These are phyloP conservation scores for Xylaria sp. DNA, from an alignment of 2,329 filamentous ascomycete genomes.

Conservation along the genomic window DNA sequence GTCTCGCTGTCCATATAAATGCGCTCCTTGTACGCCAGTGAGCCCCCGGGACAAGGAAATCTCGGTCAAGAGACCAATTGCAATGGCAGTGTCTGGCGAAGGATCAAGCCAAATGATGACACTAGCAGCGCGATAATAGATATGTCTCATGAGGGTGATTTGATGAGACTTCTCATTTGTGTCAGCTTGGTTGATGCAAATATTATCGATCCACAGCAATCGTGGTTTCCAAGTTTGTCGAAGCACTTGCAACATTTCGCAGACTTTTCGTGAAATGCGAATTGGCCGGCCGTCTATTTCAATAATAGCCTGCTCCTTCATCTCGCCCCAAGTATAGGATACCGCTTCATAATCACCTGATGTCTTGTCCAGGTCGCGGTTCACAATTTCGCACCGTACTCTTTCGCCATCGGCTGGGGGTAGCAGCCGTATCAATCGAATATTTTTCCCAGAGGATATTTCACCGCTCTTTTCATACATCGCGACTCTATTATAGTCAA, in stretches of 20 bases:
- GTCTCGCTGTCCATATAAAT: constrained; percentile 21
- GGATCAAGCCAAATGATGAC: constrained; percentile 37
- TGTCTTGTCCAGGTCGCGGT: constrained; percentile 11
- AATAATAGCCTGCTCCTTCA: constrained; percentile 19
- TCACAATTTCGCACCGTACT: constrained; percentile 23
- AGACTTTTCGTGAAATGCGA: constrained; percentile 31
- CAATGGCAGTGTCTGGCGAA: constrained; percentile 17
- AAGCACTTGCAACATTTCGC: constrained; percentile 23
- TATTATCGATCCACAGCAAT: constrained; percentile 38
- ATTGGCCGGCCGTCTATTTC: constrained; percentile 25
- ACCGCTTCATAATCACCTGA: constrained; percentile 34
- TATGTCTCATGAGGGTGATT: constrained; percentile 31
- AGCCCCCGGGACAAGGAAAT: constrained; percentile 21
- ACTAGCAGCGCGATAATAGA: constrained; percentile 32
- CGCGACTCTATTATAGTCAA: constrained; percentile 16
- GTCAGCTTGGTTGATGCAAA: constrained; percentile 37
- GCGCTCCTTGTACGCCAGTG: constrained; percentile 18
- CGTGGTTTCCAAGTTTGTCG: constrained; percentile 20
- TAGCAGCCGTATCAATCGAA: constrained; percentile 24
- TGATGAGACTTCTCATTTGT: constrained; percentile 33
- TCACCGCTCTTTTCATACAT: constrained; percentile 18
- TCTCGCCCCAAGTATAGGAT: constrained; percentile 40
- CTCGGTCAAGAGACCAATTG: constrained; percentile 20
- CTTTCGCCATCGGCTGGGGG: constrained; percentile 7
- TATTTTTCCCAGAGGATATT: constrained; percentile 11